These are phyloP conservation scores for Iris pallida DNA, from an alignment of 116 monocot species.

Conservation along the genomic window DNA sequence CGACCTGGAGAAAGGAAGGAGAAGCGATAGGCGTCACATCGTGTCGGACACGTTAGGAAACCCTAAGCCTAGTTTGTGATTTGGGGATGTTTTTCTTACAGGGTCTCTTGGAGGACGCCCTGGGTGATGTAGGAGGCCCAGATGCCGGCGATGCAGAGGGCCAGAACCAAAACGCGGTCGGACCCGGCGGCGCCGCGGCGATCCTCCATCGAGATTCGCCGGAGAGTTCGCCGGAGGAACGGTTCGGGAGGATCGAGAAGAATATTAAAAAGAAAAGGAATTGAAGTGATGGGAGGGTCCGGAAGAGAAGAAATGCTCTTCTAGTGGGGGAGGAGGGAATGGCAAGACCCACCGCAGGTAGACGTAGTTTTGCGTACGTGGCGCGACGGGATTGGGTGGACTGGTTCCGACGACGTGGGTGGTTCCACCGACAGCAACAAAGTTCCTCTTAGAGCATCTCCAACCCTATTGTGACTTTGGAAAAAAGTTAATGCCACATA, in stretches of 20 bases:
- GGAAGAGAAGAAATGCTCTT: background rate
- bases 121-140: conserved; percentile 94
- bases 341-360: too few species aligned
- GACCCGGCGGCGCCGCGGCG: conserved; percentile 28
- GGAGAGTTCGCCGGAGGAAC: background rate
- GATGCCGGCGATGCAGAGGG: conserved; percentile 84
- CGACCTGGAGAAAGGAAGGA: conserved; percentile 38
- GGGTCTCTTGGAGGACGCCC: conserved; percentile 89
- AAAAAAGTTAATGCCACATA: too few species aligned
- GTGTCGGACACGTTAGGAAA: conserved; percentile 4
- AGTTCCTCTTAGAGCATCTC: too few species aligned
- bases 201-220: conserved; percentile 19
- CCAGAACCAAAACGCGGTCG: conserved; percentile 48
- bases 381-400: too few species aligned
- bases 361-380: too few species aligned
- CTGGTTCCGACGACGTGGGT: too few species aligned
- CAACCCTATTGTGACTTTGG: too few species aligned
- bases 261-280: background rate
- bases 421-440: too few species aligned
- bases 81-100: conserved; percentile 32
- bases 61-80: background rate
- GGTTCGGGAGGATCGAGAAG: background rate
- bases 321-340: too few species aligned
- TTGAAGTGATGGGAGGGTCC: background rate
- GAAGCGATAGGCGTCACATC: background rate